Percentiles rank a stretch among this genome's conserved stretches.
Conservation (phyloP, 805 yeast genomes). For the Sugiyamaella qingdaonensis region DNA sequence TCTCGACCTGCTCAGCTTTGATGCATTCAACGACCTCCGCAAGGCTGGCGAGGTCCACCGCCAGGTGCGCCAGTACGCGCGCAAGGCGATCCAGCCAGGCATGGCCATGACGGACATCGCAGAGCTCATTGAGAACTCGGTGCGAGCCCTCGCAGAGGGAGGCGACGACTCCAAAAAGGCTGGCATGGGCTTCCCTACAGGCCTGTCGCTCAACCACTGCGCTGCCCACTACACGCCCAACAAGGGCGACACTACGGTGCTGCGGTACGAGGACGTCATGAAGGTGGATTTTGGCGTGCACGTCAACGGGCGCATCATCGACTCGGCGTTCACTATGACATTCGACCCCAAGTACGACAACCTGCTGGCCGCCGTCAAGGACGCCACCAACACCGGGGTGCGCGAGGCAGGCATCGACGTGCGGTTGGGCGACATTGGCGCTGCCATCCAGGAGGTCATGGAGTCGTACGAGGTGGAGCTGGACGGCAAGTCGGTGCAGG, state of each 20-base stretch:
- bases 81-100: slow-evolving; percentile 75
- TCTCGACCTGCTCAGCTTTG: slow-evolving; percentile 55
- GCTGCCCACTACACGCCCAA: slow-evolving; percentile 99
- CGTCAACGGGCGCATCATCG: slow-evolving; percentile 88
- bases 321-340: slow-evolving; percentile 90
- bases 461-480: slow-evolving; percentile 91
- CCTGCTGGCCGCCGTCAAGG: slow-evolving; percentile 78
- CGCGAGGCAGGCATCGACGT: slow-evolving; percentile 94
- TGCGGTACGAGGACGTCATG: slow-evolving; percentile 86
- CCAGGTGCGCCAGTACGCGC: slow-evolving; percentile 78
- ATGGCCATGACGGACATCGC: slow-evolving; percentile 89
- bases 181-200: slow-evolving; percentile 99
- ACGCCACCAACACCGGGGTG: slow-evolving; percentile 91
- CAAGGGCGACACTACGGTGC: slow-evolving; percentile 80
- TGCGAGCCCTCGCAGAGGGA: slow-evolving; percentile 67
- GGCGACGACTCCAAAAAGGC: slow-evolving; percentile 54
- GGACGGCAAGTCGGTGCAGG: slow-evolving; percentile 77
- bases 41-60: slow-evolving; percentile 96
- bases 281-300: slow-evolving; percentile 97
- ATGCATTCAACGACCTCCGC: slow-evolving; percentile 81
- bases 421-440: slow-evolving; percentile 91
- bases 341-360: slow-evolving; percentile 81
- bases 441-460: slow-evolving; percentile 94
- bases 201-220: slow-evolving; percentile 83
- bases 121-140: slow-evolving; percentile 79